Base-by-base conservation (phyloP, 371 early-diverging fungal genomes). In the Batkoa obscura region DNA sequence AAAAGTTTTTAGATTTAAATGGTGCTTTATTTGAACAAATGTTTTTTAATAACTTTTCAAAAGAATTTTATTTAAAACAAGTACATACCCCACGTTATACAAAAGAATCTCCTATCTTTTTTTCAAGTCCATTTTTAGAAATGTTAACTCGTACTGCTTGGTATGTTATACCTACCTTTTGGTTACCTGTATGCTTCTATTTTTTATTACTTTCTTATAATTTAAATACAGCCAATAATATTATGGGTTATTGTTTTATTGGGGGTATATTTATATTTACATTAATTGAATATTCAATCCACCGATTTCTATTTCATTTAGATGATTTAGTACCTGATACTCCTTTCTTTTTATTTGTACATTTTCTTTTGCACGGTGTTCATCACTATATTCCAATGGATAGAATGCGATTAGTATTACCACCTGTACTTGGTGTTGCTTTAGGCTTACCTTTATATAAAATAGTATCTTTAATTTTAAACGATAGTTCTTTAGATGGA, bases 361-460 rank as follows among this genome's bases (percentile, higher is more conserved):
- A 95, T 63, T 95, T 95, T 62, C 61, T 84, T 56, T 66, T 93
- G n/a, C 96, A 95, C 61, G 96, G 96, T 37, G 83, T 95, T 35
- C 96, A 95, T 69, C 95, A 94, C 69, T 92, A 80, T 64, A 63
- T 94, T 51, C 95, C 95, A 1, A 94, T 94, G 92, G 95, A 94
- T 64, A 87, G 86, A 55, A 62, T 89, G 70, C 81, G 96, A 3
- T 72, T 95, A 38, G 96, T 95, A 4, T 88, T 95, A 88, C 96
- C 96, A 6, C 96, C 96, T n/a, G 89, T 78, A 8, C 72, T 94
- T 46, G 80, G 79, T 0, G 70, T 73, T 2, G 72, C 80, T 37
- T 37, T 60, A 23, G 38, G 81, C 37, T 72, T 89, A 36, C 66
- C 73, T 2, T 60, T 64, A 5, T 55, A 60, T 5, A 31, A 70